Evolutionary conservation across 768 basidiomycete genomes (phyloP).

Genomic region (Cubamyces lactineus): DNA sequence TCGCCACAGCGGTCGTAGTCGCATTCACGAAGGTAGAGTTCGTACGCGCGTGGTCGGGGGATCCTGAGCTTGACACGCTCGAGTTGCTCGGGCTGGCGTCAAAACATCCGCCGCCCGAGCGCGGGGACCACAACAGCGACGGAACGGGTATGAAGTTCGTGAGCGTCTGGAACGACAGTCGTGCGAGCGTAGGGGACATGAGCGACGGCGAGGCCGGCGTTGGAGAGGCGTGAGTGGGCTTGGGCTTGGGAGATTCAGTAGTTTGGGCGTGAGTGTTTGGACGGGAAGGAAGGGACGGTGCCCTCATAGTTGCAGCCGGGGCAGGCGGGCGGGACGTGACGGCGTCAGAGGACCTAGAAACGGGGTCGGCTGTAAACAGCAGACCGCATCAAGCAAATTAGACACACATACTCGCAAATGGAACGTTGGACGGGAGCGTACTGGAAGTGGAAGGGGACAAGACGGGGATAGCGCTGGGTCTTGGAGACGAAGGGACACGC

Average conservation of each 20-base stretch:
- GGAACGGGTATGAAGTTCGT: slow-evolving; percentile 59
- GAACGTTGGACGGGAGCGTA: slow-evolving; percentile 29
- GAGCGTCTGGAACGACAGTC: slow-evolving; percentile 61
- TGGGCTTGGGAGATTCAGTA: slow-evolving; percentile 24
- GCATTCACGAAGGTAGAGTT: slow-evolving; percentile 22
- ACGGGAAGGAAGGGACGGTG: slow-evolving; percentile 36
- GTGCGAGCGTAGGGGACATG: slow-evolving; percentile 57
- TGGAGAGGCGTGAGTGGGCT: slow-evolving; percentile 34
- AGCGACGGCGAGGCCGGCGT: slow-evolving; percentile 48
- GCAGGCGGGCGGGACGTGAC: slow-evolving; percentile 20
- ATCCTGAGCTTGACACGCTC: slow-evolving; percentile 16
- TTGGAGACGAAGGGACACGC: slow-evolving; percentile 27
- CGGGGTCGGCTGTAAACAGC: slow-evolving; percentile 25
- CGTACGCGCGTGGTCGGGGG: slow-evolving; percentile 10
- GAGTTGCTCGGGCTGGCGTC: slow-evolving; percentile 28
- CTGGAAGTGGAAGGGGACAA: slow-evolving; percentile 26
- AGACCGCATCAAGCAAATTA: slow-evolving; percentile 15
- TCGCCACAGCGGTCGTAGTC: slow-evolving; percentile 5
- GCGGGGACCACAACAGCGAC: slow-evolving; percentile 43
- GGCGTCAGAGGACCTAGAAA: slow-evolving; percentile 18
- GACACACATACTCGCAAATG: slow-evolving; percentile 32
- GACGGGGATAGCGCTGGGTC: slow-evolving; percentile 24
- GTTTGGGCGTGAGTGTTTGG: slow-evolving; percentile 12
- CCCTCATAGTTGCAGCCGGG: slow-evolving; percentile 43
- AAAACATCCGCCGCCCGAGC: slow-evolving; percentile 22